Evolutionary conservation across 495 filamentous ascomycete species (phyloP), one percentile per base, ranked within the genome.

Genomic region (Talaromyces adpressus): DNA sequence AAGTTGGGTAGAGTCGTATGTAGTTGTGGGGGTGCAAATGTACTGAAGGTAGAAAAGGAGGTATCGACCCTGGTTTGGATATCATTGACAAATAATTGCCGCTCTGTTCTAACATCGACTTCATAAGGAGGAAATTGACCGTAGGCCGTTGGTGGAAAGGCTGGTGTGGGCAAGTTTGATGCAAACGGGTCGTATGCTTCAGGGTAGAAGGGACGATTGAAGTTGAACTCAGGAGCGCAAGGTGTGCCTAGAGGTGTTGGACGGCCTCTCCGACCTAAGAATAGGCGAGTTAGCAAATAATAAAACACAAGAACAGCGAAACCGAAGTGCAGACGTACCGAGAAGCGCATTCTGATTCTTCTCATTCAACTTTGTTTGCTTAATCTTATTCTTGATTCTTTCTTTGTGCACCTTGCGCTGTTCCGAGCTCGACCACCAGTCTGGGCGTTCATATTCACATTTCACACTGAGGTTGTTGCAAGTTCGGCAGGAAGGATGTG

Each of bases 401-500:
- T 97, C 94, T 82, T 98, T 98, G 71, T 97, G 91, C 25, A 87
- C 72, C 68, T 87, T 85, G 64, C 94, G 82, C 75, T 88, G 85
- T 65, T 96, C 92, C 68, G 89, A 87, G 79, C 89, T 97, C 74
- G 87, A 90, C 94, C 94, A 98, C 94, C 94, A 98, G 73, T 90
- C 84, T 11, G 94, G 93, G 71, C 93, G 82, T 83, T 96, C 96
- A 77, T 97, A 98, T 80, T 98, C 91, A 76, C 94, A 98, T 64
- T 79, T 79, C 23, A 98, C 82, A 9, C 87, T 85, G 49, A 98
- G 86, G 69, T 97, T 90, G 71, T 84, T 89, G 84, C 94, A 98
- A 57, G 93, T 91, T 58, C 84, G 85, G 80, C 94, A 98, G 65
- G 85, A 79, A 41, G 91, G 89, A 68, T 89, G 89, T 61, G 87